phyloP scores from a whole-genome alignment of 169 alveolate species.

The Hepatocystis sp. region DNA sequence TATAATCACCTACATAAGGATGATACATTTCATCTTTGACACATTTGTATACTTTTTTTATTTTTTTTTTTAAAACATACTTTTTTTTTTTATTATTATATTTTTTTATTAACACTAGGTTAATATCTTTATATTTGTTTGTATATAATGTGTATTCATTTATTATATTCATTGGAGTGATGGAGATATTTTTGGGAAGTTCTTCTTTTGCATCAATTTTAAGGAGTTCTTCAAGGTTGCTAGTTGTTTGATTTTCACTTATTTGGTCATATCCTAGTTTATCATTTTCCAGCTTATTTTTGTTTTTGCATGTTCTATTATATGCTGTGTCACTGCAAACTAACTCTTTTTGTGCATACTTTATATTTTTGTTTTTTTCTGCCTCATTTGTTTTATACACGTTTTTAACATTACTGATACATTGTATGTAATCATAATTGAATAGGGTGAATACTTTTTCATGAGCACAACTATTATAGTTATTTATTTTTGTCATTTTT shows the following conservation, averaged over 20 bases:
- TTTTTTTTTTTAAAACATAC: neutral
- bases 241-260: too few relatives aligned
- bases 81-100: constrained; percentile 5
- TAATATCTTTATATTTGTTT: constrained; percentile 32
- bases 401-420: constrained; percentile 8
- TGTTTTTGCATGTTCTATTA: too few relatives aligned
- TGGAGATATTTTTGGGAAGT: neutral
- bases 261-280: too few relatives aligned
- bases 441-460: constrained; percentile 18
- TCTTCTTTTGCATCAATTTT: constrained; percentile 2
- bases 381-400: neutral
- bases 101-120: constrained; percentile 15
- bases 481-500: too few relatives aligned
- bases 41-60: constrained; percentile 25
- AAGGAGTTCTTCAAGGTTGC: neutral
- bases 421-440: constrained; percentile 21
- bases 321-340: neutral
- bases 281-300: too few relatives aligned
- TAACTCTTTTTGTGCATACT: neutral
- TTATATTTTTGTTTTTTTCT: neutral
- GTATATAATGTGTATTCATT: constrained; percentile 9
- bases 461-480: neutral
- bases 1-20: constrained; percentile 22
- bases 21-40: constrained; percentile 32
- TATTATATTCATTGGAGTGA: neutral